A percentile compares a stretch with the other conserved stretches of the same genome.
These are phyloP conservation scores for Pluteus cervinus DNA, from an alignment of 768 basidiomycete species.

Conservation along the genomic window DNA sequence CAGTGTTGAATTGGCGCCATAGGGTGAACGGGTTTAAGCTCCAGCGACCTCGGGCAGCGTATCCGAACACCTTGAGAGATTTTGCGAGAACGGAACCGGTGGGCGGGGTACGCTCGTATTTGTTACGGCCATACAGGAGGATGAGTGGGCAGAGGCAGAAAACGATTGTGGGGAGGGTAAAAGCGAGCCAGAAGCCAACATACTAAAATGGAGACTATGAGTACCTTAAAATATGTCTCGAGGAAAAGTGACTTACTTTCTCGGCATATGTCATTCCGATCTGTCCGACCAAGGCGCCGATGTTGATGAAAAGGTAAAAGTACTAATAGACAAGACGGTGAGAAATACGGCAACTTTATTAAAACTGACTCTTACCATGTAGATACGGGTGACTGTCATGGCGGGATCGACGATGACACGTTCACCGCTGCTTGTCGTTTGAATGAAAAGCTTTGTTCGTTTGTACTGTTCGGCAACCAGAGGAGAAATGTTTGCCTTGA, in stretches of 20 bases:
- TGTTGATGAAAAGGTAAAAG: conserved; percentile 69
- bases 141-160: conserved; percentile 62
- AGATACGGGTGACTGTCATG: conserved; percentile 62
- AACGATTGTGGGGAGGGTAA: conserved; percentile 54
- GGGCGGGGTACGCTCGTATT: conserved; percentile 52
- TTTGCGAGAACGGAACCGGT: conserved; percentile 59
- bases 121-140: conserved; percentile 46
- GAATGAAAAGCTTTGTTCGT: conserved; percentile 46
- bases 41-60: conserved; percentile 46
- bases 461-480: conserved; percentile 75
- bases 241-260: conserved; percentile 31
- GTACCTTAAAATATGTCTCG: background rate
- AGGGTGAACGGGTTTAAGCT: conserved; percentile 47
- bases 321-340: conserved; percentile 34
- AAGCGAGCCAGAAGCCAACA: conserved; percentile 63
- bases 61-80: conserved; percentile 37
- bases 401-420: conserved; percentile 71
- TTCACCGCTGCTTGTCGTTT: conserved; percentile 48
- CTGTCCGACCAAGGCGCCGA: conserved; percentile 66
- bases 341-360: conserved; percentile 15
- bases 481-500: conserved; percentile 76
- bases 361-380: conserved; percentile 64
- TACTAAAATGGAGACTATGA: conserved; percentile 26
- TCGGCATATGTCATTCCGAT: conserved; percentile 65
- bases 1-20: conserved; percentile 41